Base-by-base conservation (phyloP, 2,329 filamentous ascomycete genomes). In the Penicillium olsonii region DNA sequence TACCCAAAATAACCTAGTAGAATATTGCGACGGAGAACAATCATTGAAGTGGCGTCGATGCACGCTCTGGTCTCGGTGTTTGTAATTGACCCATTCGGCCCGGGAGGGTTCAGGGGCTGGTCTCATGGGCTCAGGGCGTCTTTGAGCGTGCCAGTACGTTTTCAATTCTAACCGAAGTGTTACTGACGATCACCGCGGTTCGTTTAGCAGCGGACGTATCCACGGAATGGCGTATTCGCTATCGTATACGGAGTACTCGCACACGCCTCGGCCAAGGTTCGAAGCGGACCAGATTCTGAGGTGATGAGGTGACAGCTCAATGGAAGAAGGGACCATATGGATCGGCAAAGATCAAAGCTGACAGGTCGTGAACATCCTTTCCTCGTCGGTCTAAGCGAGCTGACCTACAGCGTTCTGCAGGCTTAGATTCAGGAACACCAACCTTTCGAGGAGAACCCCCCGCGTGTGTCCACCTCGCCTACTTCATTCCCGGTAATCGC, bases 311-410 rank as follows among this genome's bases (percentile, higher is more conserved):
- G 37, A 14, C 3, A 22, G 14, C 14, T 17, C 48, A 22, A 38
- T 26, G 19, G 26, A 15, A 31, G 12, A 31, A 31, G 29, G 29
- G 29, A 31, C 14, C 29, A 31, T 31, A 14, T n/a, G 29, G 29
- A 31, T 31, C 29, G 29, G n/a, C 29, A 31, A 6, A 31, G 12
- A 31, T 31, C 29, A 51, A 47, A 46, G 31, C 29, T 47, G 49
- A 44, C 24, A 46, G 44, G 31, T 31, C 24, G 33, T 20, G 57
- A 45, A n/a, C 35, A 60, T 61, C 55, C 51, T 52, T 61, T 33
- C 59, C 54, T 4, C 14, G 38, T 24, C 46, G 7, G 55, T 48
- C 46, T 61, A 59, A 60, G 53, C 59, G 57, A 61, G 48, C 35
- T 35, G 26, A 45, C 27, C 42, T 37, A 37, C n/a, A n/a, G n/a